Base-by-base conservation (phyloP, 2,329 filamentous ascomycete species). In the Pseudopyricularia cyperi region DNA sequence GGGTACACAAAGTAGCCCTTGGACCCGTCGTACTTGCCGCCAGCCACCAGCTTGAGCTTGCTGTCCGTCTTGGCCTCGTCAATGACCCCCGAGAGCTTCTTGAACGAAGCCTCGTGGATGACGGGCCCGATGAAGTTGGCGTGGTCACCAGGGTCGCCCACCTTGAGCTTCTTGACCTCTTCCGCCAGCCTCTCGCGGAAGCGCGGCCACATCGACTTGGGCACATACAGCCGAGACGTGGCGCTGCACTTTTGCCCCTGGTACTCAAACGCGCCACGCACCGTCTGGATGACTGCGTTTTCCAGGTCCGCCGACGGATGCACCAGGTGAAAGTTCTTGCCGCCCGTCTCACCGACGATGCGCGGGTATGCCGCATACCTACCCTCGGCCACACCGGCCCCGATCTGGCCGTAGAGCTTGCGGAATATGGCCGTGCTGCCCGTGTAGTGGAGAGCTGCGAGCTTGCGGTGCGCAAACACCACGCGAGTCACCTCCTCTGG, bases 361-460 rank as follows among this genome's bases (percentile, higher is more conserved):
- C 71, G 63, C 1, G 73, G 73, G 59, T 96, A 97, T 60, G 85
- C 82, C 56, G 76, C 75, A 71, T 95, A 97, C 54, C 80, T 85
- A 56, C 86, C 88, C 62, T 89, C 82, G 5, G 87, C 86, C 19
- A 94, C 83, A 39, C 87, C 87, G 57, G 78, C 74, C 11, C 88
- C 87, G 61, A 96, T 95, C 66, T 88, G 80, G 17, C 88, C 88
- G 66, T 94, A 95, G 12, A 97, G 75, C 62, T 82, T 81, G 56
- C 89, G 84, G 82, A 97, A 96, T 30, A 97, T 87, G 49, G 82
- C 81, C 0, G 91, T 96, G 71, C 86, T 93, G 55, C 91, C 91
- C 1, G 90, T 97, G 74, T 90, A 97, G 73, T 96, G 89, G 22
- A 97, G 80, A n/a, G 87, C 85, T 8, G 90, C 85, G 61, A 97